phyloP scores from a whole-genome alignment of 495 filamentous ascomycete genomes.

The Hypoxylon fuscum region DNA sequence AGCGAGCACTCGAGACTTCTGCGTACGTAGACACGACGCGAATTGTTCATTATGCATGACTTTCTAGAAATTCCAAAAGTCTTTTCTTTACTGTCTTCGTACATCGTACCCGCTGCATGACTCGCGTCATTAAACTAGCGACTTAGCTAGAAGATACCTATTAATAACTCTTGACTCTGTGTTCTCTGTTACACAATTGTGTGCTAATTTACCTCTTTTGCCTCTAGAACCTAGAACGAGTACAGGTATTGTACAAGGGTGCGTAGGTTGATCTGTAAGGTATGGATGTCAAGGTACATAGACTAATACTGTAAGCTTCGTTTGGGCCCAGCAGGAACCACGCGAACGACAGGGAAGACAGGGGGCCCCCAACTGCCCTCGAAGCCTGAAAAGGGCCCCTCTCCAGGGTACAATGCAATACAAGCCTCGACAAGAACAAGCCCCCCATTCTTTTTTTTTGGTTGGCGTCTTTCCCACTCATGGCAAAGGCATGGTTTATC shows the following conservation, averaged over 20 bases:
- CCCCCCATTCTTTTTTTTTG: constrained; percentile 26
- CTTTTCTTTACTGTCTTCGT: no score
- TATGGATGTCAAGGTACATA: no score
- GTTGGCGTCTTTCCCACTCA: constrained; percentile 26
- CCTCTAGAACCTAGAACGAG: background rate
- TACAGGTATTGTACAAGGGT: background rate
- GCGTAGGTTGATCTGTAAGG: no score
- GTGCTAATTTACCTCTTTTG: background rate
- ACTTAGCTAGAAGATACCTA: no score
- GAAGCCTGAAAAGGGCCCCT: no score
- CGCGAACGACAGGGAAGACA: constrained; percentile 9
- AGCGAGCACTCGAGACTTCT: constrained; percentile 5
- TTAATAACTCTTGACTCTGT: background rate
- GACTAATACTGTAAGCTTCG: background rate
- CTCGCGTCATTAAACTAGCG: background rate
- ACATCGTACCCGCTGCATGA: background rate
- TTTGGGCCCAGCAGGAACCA: constrained; percentile 13
- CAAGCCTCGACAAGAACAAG: constrained; percentile 17
- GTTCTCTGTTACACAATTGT: constrained; percentile 8
- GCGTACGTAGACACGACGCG: no score
- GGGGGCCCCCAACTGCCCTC: constrained; percentile 8
- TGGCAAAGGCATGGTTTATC: constrained; percentile 34
- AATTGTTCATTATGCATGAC: no score
- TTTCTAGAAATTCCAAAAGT: no score
- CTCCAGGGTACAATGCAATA: constrained; percentile 8